Evolutionary conservation across 495 filamentous ascomycete species (phyloP).

Genomic region (Penicillium chermesinum): DNA sequence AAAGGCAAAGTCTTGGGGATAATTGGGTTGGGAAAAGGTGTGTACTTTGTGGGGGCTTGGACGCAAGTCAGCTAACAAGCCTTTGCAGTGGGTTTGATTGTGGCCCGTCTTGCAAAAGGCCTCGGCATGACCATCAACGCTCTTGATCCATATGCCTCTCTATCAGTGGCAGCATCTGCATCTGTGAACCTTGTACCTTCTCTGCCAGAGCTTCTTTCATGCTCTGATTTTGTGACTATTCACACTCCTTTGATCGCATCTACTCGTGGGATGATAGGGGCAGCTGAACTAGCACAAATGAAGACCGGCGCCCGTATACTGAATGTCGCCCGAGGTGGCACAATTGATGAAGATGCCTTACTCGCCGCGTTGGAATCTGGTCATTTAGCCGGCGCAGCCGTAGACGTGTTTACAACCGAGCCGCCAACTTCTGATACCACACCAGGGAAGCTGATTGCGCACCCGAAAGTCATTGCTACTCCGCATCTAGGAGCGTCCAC

Average conservation of each 20-base stretch:
- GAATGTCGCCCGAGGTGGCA: slow-evolving; percentile 70
- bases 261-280: slow-evolving; percentile 61
- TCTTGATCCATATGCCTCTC: slow-evolving; percentile 63
- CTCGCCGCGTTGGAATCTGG: slow-evolving; percentile 60
- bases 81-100: slow-evolving; percentile 57
- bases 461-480: slow-evolving; percentile 62
- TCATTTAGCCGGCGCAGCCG: slow-evolving; percentile 63
- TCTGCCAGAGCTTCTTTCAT: slow-evolving; percentile 51
- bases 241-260: slow-evolving; percentile 69
- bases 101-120: slow-evolving; percentile 62
- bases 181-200: slow-evolving; percentile 51
- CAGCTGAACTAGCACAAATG: slow-evolving; percentile 59
- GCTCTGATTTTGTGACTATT: slow-evolving; percentile 67
- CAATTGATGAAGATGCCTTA: slow-evolving; percentile 67
- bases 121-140: slow-evolving; percentile 64
- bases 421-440: slow-evolving; percentile 49
- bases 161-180: slow-evolving; percentile 51
- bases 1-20: slow-evolving; percentile 64
- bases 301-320: slow-evolving; percentile 59
- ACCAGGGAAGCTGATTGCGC: slow-evolving; percentile 51
- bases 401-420: slow-evolving; percentile 72
- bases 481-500: slow-evolving; percentile 70
- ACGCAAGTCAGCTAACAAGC: not conserved
- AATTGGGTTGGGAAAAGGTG: slow-evolving; percentile 63
- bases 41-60: not conserved